Base-by-base conservation (phyloP, 2,329 filamentous ascomycete species). In the Verticillium tricorpus region DNA sequence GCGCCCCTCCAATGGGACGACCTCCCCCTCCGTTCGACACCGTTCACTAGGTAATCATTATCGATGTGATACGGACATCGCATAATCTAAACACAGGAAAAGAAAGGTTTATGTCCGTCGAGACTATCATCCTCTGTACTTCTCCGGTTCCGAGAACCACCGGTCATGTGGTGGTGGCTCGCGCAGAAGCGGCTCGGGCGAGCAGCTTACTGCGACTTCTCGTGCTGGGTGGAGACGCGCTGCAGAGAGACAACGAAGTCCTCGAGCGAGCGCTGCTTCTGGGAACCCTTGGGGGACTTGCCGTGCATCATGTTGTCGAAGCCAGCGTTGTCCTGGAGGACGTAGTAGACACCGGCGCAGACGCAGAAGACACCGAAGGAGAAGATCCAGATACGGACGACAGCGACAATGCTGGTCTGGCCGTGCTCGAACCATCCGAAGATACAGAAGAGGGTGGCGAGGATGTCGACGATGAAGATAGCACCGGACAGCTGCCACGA, bases 281-380 rank as follows among this genome's bases (percentile, higher is more conserved):
- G 84, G 78, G 87, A 89, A 77, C 89, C 88, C 84, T 93, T 92
- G 68, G 87, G 86, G 65, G 88, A 90, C 82, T 93, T 93, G 74
- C 92, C 91, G 80, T 96, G 92, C 90, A 96, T 95, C 66, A 96
- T 83, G 81, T 95, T 94, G 79, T 96, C 91, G 76, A 96, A 96
- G 65, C 89, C 89, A 65, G 85, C 78, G 71, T 88, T 92, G 75
- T 90, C 90, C 76, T 94, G 89, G 72, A 96, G 85, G 71, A 95
- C 84, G 81, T 93, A 93, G 77, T 80, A 80, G 50, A 89, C 77
- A 74, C 86, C 87, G 71, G 88, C 90, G 85, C 94, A 87, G 72
- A 93, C 84, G 74, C 89, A 92, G 83, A 96, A 95, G 72, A 96
- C 83, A 74, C 92, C 93, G 74, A 96, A 92, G 17, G 92, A 93